Evolutionary conservation across 192 early-diverging fungal species (phyloP), one percentile per base, ranked within the genome.

Genomic region (Entomortierella beljakovae): DNA sequence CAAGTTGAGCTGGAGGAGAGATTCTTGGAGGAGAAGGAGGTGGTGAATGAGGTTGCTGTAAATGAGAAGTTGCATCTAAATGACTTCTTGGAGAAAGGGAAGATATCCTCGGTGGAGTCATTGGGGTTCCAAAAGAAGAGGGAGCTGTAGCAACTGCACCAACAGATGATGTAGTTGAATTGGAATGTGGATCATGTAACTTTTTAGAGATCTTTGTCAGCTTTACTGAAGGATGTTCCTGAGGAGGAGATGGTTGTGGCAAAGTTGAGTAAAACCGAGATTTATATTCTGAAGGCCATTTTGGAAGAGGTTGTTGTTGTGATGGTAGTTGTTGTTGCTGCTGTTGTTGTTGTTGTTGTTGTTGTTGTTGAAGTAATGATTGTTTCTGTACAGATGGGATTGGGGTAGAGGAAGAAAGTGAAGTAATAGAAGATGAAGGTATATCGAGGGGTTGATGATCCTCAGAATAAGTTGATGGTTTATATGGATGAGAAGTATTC

Each of bases 81-180:
- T 49, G 34, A 18, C 18, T 28, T 35, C 64, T 64, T 49, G 63
- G 62, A 8, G 63, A 18, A 34, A 73, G 62, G 1, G 71, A 73
- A 1, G 71, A 73, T 64, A 65, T 65, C 71, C 71, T 64, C 37
- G 71, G 71, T 11, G 71, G 71, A 28, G 71, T 73, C 71, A 73
- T 73, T 7, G 63, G 71, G 3, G 57, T 59, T 22, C 65, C 32
- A 4, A 53, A 20, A 49, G 71, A 60, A 35, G 62, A 38, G 48
- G 50, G 29, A 8, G 70, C 13, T 29, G 55, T 22, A n/a, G 61
- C 61, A 57, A 55, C 49, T 61, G 61, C 53, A 37, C 59, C 51
- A 35, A 32, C 54, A 43, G 64, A 40, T 4, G 64, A 26, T 29
- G 50, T n/a, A 42, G 46, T 5, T 10, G 57, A 57, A 68, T 67